Conservation (phyloP, 495 filamentous ascomycete genomes). For the Aspergillus heteromorphus region DNA sequence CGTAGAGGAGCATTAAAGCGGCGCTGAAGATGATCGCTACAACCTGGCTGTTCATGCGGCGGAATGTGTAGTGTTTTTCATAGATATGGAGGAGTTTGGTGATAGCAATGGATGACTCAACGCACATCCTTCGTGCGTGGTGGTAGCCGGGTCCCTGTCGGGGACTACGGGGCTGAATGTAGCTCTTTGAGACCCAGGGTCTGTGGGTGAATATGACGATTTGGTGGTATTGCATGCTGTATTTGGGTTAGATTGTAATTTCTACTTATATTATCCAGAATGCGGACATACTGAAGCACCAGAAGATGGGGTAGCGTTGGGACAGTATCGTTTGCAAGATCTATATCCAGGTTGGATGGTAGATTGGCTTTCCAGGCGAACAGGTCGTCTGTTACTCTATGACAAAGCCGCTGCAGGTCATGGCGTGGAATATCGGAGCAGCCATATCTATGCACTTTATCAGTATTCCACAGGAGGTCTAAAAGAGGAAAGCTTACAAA, state of each 20-base stretch:
- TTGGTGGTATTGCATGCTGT: slow-evolving; percentile 51
- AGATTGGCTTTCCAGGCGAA: slow-evolving; percentile 46
- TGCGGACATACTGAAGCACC: slow-evolving; percentile 40
- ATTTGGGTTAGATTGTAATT: not conserved
- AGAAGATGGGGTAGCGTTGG: slow-evolving; percentile 43
- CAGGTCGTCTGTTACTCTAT: slow-evolving; percentile 39
- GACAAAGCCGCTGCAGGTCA: slow-evolving; percentile 40
- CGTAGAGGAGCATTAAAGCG: slow-evolving; percentile 43
- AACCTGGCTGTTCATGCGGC: slow-evolving; percentile 46
- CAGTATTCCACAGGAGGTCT: slow-evolving; percentile 1
- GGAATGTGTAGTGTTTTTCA: slow-evolving; percentile 45
- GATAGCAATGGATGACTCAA: slow-evolving; percentile 42
- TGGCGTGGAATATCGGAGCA: slow-evolving; percentile 41
- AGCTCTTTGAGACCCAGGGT: slow-evolving; percentile 47
- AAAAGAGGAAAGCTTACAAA: slow-evolving; percentile 27
- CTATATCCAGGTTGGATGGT: slow-evolving; percentile 36
- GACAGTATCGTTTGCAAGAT: slow-evolving; percentile 31
- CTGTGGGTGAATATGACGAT: slow-evolving; percentile 47
- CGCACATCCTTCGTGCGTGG: slow-evolving; percentile 44
- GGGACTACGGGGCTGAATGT: slow-evolving; percentile 41
- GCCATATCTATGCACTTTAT: slow-evolving; percentile 31
- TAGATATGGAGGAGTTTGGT: slow-evolving; percentile 43
- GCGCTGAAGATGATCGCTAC: slow-evolving; percentile 49
- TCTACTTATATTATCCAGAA: not conserved
- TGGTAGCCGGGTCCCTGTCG: slow-evolving; percentile 42